Evolutionary conservation across 1,139 yeast species (phyloP).

Genomic region (Candida tetrigidarum): DNA sequence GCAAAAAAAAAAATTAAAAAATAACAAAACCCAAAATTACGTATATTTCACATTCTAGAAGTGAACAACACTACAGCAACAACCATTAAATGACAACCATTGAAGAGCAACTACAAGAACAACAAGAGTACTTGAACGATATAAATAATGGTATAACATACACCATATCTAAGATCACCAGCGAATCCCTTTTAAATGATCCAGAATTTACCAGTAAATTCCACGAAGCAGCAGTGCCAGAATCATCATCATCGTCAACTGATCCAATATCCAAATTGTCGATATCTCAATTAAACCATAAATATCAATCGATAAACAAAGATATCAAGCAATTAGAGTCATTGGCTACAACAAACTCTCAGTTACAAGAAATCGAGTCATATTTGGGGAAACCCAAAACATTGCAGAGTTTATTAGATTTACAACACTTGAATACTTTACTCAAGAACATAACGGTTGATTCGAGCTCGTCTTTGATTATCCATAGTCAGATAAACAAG

Average conservation of each 20-base stretch:
- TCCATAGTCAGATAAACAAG: constrained; percentile 16
- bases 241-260: constrained; percentile 7
- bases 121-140: constrained; percentile 7
- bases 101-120: constrained; percentile 10
- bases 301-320: constrained; percentile 19
- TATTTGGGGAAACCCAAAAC: constrained; percentile 17
- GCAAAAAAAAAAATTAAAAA: constrained; percentile 1
- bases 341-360: constrained; percentile 26
- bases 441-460: constrained; percentile 10
- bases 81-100: constrained; percentile 12
- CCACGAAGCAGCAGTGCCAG: background rate
- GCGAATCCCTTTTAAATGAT: constrained; percentile 9
- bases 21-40: background rate
- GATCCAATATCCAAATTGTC: constrained; percentile 13
- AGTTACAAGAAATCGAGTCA: constrained; percentile 26
- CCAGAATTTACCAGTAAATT: constrained; percentile 12
- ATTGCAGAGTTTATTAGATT: constrained; percentile 17
- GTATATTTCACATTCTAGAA: no score
- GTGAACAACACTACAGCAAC: constrained; percentile 7
- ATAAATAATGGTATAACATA: constrained; percentile 6
- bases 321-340: constrained; percentile 24
- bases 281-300: constrained; percentile 26
- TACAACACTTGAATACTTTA: constrained; percentile 18
- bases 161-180: constrained; percentile 8
- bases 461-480: constrained; percentile 11